Evolutionary conservation across 2,329 filamentous ascomycete species (phyloP).

Genomic region (Cadophora sp.): DNA sequence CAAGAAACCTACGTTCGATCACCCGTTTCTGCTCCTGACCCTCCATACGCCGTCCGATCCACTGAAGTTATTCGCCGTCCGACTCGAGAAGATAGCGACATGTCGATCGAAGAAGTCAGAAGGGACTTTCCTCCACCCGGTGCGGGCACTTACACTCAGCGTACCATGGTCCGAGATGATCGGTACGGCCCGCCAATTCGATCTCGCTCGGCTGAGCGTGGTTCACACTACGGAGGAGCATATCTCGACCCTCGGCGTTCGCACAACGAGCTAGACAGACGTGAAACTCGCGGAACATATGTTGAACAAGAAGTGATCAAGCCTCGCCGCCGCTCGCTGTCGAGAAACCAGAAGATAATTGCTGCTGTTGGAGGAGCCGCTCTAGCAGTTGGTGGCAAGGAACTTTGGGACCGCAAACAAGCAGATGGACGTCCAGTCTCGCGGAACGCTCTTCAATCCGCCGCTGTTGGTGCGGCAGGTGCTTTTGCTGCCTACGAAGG

Average conservation of each 20-base stretch:
- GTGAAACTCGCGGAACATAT: conserved; percentile 54
- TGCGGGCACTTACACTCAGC: conserved; percentile 36
- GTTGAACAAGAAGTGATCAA: conserved; percentile 62
- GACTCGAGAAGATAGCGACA: conserved; percentile 74
- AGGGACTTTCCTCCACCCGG: conserved; percentile 78
- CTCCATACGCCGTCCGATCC: conserved; percentile 50
- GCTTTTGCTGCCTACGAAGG: conserved; percentile 69
- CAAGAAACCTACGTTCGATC: conserved; percentile 44
- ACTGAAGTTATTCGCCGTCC: conserved; percentile 61
- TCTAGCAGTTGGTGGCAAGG: conserved; percentile 69
- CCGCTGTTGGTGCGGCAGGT: conserved; percentile 67
- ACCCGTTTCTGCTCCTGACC: conserved; percentile 35
- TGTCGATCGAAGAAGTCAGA: conserved; percentile 81
- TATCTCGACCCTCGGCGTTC: conserved; percentile 59
- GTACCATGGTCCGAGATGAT: conserved; percentile 40
- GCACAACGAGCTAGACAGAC: conserved; percentile 55
- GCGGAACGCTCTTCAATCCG: conserved; percentile 64
- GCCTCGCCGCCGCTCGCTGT: conserved; percentile 57
- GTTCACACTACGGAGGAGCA: conserved; percentile 63
- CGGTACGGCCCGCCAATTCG: conserved; percentile 55
- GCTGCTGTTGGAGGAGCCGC: conserved; percentile 70
- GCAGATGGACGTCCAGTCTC: conserved; percentile 54
- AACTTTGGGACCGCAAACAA: conserved; percentile 68
- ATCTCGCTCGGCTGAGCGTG: conserved; percentile 67
- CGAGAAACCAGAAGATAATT: conserved; percentile 70